phyloP scores from a whole-genome alignment of 208 protist species.

The Endotrypanum monterogeii region DNA sequence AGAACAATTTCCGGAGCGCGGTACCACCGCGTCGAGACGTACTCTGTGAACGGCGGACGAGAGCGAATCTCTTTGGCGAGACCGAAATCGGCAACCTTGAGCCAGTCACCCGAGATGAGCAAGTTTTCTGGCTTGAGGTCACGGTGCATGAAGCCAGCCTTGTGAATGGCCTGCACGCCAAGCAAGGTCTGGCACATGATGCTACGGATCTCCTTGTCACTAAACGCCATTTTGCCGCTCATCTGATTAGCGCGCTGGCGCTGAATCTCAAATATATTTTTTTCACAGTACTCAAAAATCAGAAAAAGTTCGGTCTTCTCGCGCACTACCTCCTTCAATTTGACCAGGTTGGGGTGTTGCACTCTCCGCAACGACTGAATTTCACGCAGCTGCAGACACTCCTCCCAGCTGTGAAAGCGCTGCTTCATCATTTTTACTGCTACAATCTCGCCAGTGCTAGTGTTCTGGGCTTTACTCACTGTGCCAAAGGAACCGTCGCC shows the following conservation, averaged over 20 bases:
- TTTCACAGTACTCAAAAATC: conserved; percentile 98
- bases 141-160: conserved; percentile 93
- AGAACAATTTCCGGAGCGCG: conserved; percentile 97
- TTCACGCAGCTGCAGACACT: conserved; percentile 97
- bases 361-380: conserved; percentile 96
- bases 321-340: conserved; percentile 98
- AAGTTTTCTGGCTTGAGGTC: conserved; percentile 96
- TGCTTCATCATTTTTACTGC: conserved; percentile 99
- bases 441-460: conserved; percentile 92
- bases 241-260: conserved; percentile 86
- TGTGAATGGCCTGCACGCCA: conserved; percentile 89
- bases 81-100: conserved; percentile 99
- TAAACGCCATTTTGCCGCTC: conserved; percentile 85
- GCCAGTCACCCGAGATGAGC: conserved; percentile 77
- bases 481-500: conserved; percentile 98
- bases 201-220: conserved; percentile 94
- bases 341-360: conserved; percentile 97
- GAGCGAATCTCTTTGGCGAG: conserved; percentile 96
- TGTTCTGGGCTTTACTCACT: conserved; percentile 94
- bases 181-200: conserved; percentile 94
- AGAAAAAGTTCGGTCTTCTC: conserved; percentile 98
- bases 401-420: conserved; percentile 97
- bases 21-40: conserved; percentile 98
- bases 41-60: conserved; percentile 97
- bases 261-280: conserved; percentile 97